phyloP scores from a whole-genome alignment of 345 rosid species.

The Angophora floribunda region DNA sequence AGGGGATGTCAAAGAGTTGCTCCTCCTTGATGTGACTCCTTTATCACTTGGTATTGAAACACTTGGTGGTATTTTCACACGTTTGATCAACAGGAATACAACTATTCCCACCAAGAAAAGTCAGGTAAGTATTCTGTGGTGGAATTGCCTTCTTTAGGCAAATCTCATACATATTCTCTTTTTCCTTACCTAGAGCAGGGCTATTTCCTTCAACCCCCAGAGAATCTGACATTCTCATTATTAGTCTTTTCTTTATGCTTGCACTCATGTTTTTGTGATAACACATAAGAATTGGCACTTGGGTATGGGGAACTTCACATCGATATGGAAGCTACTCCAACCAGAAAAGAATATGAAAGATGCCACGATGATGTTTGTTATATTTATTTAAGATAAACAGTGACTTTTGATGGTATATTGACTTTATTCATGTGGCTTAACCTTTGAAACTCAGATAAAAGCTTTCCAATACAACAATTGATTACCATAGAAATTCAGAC shows the following conservation, averaged over 20 bases:
- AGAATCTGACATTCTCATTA: not conserved
- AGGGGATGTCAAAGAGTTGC: slow-evolving; percentile 29
- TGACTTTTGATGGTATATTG: not conserved
- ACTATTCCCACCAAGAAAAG: slow-evolving; percentile 34
- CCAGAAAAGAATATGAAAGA: not conserved
- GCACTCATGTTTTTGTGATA: not conserved
- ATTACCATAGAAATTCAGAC: not conserved
- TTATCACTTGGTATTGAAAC: slow-evolving; percentile 32
- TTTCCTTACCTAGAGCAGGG: not conserved
- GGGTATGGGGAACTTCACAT: not conserved
- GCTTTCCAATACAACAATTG: not conserved
- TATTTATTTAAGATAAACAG: not conserved
- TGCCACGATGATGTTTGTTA: not conserved
- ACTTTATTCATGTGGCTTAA: not conserved
- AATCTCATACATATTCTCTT: not conserved
- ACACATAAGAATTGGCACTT: not conserved
- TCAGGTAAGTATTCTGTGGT: slow-evolving; percentile 2
- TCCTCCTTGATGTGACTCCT: slow-evolving; percentile 31
- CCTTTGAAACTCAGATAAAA: not conserved
- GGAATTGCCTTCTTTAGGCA: not conserved
- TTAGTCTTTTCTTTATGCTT: not conserved
- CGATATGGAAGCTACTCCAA: not conserved
- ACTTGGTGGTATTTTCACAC: slow-evolving; percentile 27
- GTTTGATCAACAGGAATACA: slow-evolving; percentile 27
- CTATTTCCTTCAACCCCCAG: not conserved